Conservation (phyloP, 2,329 filamentous ascomycete species). For the Fusarium napiforme region DNA sequence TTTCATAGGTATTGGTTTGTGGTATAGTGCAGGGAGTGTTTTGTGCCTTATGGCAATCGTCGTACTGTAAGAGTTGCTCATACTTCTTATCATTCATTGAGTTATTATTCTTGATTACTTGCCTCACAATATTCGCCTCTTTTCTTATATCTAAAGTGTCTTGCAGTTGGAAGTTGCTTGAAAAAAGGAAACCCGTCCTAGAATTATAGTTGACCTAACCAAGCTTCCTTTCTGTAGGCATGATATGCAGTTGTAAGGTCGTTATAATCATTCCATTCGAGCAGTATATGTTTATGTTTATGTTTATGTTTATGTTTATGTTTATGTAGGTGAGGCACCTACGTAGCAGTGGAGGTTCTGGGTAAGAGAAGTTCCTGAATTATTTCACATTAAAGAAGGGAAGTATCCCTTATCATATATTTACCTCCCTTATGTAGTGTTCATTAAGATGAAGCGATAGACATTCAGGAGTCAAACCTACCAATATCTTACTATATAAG, state of each 20-base stretch:
- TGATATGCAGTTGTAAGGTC: not conserved
- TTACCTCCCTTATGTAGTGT: not conserved
- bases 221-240: not conserved
- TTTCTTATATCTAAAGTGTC: not conserved
- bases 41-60: not conserved
- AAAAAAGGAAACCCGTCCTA: not conserved
- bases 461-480: not conserved
- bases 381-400: not conserved
- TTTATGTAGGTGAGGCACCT: not conserved
- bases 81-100: not conserved
- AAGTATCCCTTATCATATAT: not conserved
- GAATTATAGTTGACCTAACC: not conserved
- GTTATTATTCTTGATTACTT: not conserved
- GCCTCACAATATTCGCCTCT: not conserved
- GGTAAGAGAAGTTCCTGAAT: not conserved
- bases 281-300: not conserved
- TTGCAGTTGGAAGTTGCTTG: not conserved
- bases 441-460: not conserved
- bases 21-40: not conserved
- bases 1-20: not conserved
- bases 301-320: not conserved
- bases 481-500: not conserved
- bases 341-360: not conserved
- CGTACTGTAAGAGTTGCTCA: not conserved
- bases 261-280: not conserved